These are phyloP conservation scores for Ustilago nuda DNA, from an alignment of 1,284 basidiomycete genomes.

Conservation along the genomic window DNA sequence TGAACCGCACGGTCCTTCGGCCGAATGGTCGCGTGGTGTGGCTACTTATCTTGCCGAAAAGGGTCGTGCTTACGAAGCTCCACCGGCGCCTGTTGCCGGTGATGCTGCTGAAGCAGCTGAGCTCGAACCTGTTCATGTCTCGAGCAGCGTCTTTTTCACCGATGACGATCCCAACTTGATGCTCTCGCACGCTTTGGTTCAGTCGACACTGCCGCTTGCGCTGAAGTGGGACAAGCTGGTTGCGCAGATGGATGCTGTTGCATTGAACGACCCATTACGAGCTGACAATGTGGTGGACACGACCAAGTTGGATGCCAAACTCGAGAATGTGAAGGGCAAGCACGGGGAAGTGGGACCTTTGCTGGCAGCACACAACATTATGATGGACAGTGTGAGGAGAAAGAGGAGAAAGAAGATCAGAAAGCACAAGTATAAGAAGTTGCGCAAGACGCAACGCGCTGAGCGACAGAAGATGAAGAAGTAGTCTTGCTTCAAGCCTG, in stretches of 20 bases:
- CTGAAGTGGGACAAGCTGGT: constrained; percentile 61
- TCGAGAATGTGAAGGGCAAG: constrained; percentile 15
- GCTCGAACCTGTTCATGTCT: constrained; percentile 23
- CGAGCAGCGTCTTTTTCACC: constrained; percentile 40
- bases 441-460: constrained; percentile 65
- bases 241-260: constrained; percentile 54
- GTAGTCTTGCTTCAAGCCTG: constrained; percentile 14
- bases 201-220: constrained; percentile 57
- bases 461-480: constrained; percentile 65
- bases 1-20: constrained; percentile 61
- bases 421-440: constrained; percentile 69
- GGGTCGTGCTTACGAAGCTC: constrained; percentile 62
- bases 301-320: constrained; percentile 42
- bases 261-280: constrained; percentile 32
- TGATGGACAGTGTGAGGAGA: constrained; percentile 66
- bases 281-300: constrained; percentile 34
- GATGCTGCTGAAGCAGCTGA: constrained; percentile 15
- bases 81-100: constrained; percentile 28
- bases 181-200: constrained; percentile 65
- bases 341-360: constrained; percentile 30
- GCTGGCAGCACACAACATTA: constrained; percentile 49
- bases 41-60: constrained; percentile 64
- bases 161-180: constrained; percentile 64
- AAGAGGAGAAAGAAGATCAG: constrained; percentile 69
- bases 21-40: constrained; percentile 63